Evolutionary conservation across 2,329 filamentous ascomycete species (phyloP).

Genomic region (Diaporthe citri): DNA sequence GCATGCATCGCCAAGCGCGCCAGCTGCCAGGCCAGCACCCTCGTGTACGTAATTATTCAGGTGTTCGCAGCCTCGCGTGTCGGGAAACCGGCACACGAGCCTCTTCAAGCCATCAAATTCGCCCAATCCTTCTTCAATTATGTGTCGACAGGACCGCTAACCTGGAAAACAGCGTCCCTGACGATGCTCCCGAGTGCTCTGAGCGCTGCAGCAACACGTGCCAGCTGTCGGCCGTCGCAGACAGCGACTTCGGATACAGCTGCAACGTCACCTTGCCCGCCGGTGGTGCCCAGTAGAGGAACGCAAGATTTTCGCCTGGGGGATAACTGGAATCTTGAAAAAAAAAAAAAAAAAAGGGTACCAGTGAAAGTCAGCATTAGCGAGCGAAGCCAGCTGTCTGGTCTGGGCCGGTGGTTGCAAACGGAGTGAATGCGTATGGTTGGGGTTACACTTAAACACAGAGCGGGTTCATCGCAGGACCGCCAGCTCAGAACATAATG

Average conservation of each 20-base stretch:
- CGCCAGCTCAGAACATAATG: constrained; percentile 22
- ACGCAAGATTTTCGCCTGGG: no score
- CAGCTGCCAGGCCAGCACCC: constrained; percentile 33
- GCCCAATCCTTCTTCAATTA: background rate
- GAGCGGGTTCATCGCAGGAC: background rate
- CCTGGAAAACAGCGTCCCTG: constrained; percentile 11
- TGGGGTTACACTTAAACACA: background rate
- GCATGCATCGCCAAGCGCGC: constrained; percentile 30
- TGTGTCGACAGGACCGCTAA: background rate
- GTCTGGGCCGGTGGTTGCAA: background rate
- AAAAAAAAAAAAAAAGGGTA: background rate
- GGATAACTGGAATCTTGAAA: background rate
- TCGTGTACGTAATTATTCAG: constrained; percentile 22
- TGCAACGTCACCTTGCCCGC: constrained; percentile 31
- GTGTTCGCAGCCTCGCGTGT: background rate
- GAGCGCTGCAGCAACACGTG: constrained; percentile 30
- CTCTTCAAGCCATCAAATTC: background rate
- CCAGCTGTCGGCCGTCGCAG: constrained; percentile 36
- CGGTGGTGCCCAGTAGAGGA: background rate
- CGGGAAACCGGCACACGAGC: background rate
- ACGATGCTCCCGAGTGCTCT: constrained; percentile 22
- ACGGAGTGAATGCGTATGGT: background rate
- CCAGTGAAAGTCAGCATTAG: background rate
- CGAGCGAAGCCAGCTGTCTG: background rate
- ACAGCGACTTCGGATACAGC: constrained; percentile 36